Evolutionary conservation across 2,329 filamentous ascomycete species (phyloP).

Genomic region (Malbranchea cinnamomea): DNA sequence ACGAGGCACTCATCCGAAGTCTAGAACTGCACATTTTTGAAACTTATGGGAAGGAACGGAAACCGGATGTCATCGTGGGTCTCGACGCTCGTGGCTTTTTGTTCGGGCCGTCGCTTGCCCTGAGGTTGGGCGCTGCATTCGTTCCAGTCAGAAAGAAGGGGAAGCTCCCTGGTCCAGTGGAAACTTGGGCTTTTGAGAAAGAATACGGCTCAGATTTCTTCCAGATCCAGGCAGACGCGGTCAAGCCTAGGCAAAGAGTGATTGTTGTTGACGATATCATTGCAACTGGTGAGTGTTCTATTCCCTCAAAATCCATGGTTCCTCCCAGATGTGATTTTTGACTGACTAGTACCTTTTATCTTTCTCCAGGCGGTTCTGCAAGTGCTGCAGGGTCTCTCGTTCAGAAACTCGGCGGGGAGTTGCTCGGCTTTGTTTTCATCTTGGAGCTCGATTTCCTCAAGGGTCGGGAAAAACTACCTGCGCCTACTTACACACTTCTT

Average conservation of each 20-base stretch:
- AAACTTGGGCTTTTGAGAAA: constrained; percentile 78
- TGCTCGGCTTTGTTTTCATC: constrained; percentile 86
- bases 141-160: constrained; percentile 90
- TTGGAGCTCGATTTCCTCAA: constrained; percentile 90
- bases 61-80: constrained; percentile 81
- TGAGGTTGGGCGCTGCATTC: constrained; percentile 70
- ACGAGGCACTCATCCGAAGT: constrained; percentile 63
- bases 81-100: constrained; percentile 91
- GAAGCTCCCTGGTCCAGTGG: constrained; percentile 82
- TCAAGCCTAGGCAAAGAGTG: constrained; percentile 76
- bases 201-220: constrained; percentile 94
- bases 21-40: constrained; percentile 69
- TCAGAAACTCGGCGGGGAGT: constrained; percentile 66
- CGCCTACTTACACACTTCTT: constrained; percentile 71
- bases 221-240: constrained; percentile 80
- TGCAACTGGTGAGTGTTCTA: constrained; percentile 63
- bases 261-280: constrained; percentile 96
- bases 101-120: constrained; percentile 78
- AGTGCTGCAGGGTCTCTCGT: constrained; percentile 77
- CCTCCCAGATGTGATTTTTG: constrained; percentile 1
- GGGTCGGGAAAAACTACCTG: constrained; percentile 75
- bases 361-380: constrained; percentile 67
- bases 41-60: constrained; percentile 41
- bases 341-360: constrained; percentile 4
- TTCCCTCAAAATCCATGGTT: neutral